Evolutionary conservation across 495 filamentous ascomycete species (phyloP).

Genomic region (Pyrenula massariospora): DNA sequence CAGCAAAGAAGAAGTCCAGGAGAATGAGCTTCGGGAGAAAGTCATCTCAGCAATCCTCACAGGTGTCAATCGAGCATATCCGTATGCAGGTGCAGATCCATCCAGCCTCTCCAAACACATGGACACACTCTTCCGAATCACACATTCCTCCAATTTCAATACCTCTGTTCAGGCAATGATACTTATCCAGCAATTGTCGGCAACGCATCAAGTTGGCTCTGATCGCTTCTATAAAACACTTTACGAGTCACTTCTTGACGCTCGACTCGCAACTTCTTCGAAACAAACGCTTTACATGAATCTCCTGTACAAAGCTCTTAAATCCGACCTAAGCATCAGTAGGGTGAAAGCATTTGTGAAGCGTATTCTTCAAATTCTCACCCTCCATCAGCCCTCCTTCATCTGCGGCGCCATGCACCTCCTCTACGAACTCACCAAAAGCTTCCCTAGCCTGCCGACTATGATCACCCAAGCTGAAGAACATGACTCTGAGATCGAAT

Average conservation of each 20-base stretch:
- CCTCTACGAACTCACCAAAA: constrained; percentile 64
- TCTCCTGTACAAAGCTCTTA: constrained; percentile 74
- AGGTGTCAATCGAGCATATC: constrained; percentile 90
- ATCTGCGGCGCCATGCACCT: constrained; percentile 82
- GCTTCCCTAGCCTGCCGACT: constrained; percentile 61
- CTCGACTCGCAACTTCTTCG: constrained; percentile 74
- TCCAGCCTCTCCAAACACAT: constrained; percentile 71
- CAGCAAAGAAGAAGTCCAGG: constrained; percentile 35
- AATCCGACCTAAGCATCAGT: constrained; percentile 73
- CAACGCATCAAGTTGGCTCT: constrained; percentile 60
- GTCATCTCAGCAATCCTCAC: constrained; percentile 81
- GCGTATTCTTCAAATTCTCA: constrained; percentile 74
- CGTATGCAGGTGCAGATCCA: constrained; percentile 67
- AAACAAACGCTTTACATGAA: constrained; percentile 95
- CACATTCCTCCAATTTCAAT: constrained; percentile 97
- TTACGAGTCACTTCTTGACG: constrained; percentile 89
- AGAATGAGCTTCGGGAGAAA: constrained; percentile 72
- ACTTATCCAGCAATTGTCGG: constrained; percentile 85
- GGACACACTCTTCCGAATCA: constrained; percentile 86
- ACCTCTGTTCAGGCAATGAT: constrained; percentile 93
- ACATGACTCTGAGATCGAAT: constrained; percentile 53
- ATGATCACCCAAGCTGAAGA: constrained; percentile 66
- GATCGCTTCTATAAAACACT: constrained; percentile 92
- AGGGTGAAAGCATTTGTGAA: constrained; percentile 93
- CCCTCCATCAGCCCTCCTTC: constrained; percentile 84